These are phyloP conservation scores for Pyronema domesticum DNA, from an alignment of 495 filamentous ascomycete genomes.

Conservation along the genomic window DNA sequence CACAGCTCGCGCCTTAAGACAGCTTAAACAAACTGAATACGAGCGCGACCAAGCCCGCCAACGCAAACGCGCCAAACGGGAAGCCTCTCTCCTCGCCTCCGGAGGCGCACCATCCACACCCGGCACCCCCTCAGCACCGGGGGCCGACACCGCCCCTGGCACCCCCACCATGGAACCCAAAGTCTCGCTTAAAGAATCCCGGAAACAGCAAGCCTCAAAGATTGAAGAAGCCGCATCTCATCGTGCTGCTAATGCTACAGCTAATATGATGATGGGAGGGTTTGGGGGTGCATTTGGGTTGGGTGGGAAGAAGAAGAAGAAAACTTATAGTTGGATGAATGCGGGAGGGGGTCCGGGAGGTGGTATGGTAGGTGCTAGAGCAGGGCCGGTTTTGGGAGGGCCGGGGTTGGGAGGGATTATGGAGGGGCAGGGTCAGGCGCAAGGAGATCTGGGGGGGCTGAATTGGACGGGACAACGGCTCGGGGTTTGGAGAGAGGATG, in stretches of 20 bases:
- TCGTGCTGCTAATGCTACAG: slow-evolving; percentile 37
- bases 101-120: slow-evolving; percentile 9
- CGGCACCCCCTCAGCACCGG: slow-evolving; percentile 8
- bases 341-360: slow-evolving; percentile 19
- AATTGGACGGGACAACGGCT: slow-evolving; percentile 28
- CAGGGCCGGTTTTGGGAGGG: slow-evolving; percentile 13
- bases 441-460: background rate
- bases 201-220: slow-evolving; percentile 36
- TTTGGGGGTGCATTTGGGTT: slow-evolving; percentile 27
- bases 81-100: slow-evolving; percentile 3
- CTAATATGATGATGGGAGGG: slow-evolving; percentile 35
- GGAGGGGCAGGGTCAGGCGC: background rate
- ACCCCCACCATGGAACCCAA: slow-evolving; percentile 8
- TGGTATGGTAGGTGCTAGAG: slow-evolving; percentile 12
- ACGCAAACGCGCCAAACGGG: slow-evolving; percentile 18
- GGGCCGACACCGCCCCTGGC: slow-evolving; percentile 10
- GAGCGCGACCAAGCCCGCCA: slow-evolving; percentile 17
- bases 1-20: slow-evolving; percentile 18
- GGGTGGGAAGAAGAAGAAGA: slow-evolving; percentile 38
- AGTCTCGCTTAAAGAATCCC: slow-evolving; percentile 34
- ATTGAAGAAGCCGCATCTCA: slow-evolving; percentile 36
- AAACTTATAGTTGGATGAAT: slow-evolving; percentile 44
- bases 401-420: slow-evolving; percentile 3
- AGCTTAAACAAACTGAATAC: slow-evolving; percentile 20
- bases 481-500: slow-evolving; percentile 46